Base-by-base conservation (phyloP, 2,329 filamentous ascomycete genomes). In the Nigrospora oryzae region DNA sequence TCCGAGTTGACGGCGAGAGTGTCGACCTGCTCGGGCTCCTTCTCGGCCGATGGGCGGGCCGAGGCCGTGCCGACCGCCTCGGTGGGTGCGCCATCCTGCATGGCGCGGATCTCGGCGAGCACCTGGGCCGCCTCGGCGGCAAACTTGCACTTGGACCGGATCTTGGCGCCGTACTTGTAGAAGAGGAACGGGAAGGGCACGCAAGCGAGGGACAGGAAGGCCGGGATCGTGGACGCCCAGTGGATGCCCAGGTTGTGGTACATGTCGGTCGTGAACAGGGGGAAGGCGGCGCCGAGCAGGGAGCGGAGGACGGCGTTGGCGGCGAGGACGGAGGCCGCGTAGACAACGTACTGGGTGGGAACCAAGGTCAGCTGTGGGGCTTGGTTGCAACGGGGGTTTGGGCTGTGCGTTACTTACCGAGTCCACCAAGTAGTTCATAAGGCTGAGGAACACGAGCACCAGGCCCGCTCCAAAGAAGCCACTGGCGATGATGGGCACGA, bases 301-400 rank as follows among this genome's bases (percentile, higher is more conserved):
- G 83, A 86, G 47, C 86, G 79, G 11, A 89, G 66, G 23, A 89
- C 78, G 2, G 80, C 74, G 62, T 83, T 88, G 41, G 84, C 84
- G 4, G 86, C 86, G 11, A 89, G 69, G 0, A 83, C 84, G 0
- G 81, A 86, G 1, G 85, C 85, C 1, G 87, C 86, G 50, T 83
- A 91, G 53, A 90, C 84, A 42, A 83, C 82, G 61, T 88, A 81
- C 6, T 43, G 34, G 15, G 23, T 4, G 0, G 87, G 86, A 4
- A 94, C 68, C 59, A 94, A 95, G 55, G 88, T 93, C 6, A 75
- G 79, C 0, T 83, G 79, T 57, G 93, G 93, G 7, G 3, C 10
- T 17, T 10, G 19, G n/a, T 7, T 32, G 6, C 14, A 14, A 35
- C 38, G 33, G 28, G 11, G 36, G 5, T 10, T 10, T 10, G 2